Evolutionary conservation across 176 grass and related monocot species (phyloP).

Genomic region (Oryza nivara): DNA sequence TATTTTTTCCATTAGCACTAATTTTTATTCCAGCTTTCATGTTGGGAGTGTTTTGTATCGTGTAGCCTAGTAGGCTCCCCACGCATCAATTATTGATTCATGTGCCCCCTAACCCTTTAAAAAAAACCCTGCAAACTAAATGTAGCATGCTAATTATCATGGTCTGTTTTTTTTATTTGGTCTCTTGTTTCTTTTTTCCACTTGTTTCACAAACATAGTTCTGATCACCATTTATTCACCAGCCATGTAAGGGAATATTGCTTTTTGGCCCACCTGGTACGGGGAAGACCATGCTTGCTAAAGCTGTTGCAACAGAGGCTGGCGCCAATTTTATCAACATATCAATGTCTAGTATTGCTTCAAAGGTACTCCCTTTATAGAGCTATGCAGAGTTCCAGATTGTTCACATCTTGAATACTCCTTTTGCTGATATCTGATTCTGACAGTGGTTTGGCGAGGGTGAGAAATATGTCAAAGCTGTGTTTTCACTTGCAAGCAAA

Average conservation of each 20-base stretch:
- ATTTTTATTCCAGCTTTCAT: not conserved
- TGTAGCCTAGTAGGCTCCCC: not conserved
- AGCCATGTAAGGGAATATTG: constrained; percentile 98
- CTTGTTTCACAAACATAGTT: constrained; percentile 19
- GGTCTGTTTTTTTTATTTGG: not conserved
- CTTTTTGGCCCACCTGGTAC: constrained; percentile 97
- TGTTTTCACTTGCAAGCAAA: constrained; percentile 98
- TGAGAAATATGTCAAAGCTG: constrained; percentile 96
- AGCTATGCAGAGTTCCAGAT: constrained; percentile 15
- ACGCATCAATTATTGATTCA: not conserved
- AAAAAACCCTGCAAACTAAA: constrained; percentile 19
- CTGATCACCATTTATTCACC: constrained; percentile 39
- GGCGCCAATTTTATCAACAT: constrained; percentile 99
- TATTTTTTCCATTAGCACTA: not conserved
- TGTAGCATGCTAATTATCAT: constrained; percentile 19
- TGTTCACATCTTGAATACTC: constrained; percentile 34
- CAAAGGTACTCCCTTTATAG: constrained; percentile 63
- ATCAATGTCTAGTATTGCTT: constrained; percentile 99
- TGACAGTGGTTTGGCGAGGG: constrained; percentile 99
- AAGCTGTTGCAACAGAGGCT: constrained; percentile 99
- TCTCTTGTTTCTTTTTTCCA: constrained; percentile 3
- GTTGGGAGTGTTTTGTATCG: not conserved
- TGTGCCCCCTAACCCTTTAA: constrained; percentile 2
- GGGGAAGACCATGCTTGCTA: constrained; percentile 99
- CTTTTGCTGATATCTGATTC: constrained; percentile 44